Evolutionary conservation across 768 basidiomycete species (phyloP).

Genomic region (Rhodocollybia butyracea): DNA sequence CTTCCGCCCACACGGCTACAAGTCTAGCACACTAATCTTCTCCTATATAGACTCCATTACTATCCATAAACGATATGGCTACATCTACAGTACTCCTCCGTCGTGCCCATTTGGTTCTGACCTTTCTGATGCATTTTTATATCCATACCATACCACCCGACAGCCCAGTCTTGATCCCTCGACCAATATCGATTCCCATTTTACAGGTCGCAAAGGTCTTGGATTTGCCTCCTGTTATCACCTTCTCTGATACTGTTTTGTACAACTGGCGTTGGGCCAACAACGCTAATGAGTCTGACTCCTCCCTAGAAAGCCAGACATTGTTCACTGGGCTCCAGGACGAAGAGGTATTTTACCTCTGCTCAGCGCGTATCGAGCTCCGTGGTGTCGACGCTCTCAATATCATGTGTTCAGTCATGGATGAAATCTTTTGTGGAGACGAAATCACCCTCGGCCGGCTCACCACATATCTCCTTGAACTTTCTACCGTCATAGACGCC

Average conservation of each 20-base stretch:
- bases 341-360: conserved; percentile 86
- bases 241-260: conserved; percentile 65
- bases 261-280: conserved; percentile 70
- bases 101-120: conserved; percentile 69
- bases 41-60: conserved; percentile 52
- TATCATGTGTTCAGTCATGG: conserved; percentile 81
- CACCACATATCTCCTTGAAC: conserved; percentile 57
- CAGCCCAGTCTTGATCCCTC: conserved; percentile 60
- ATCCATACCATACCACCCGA: conserved; percentile 59
- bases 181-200: conserved; percentile 69
- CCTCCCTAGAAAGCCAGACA: conserved; percentile 60
- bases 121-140: conserved; percentile 76
- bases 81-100: conserved; percentile 56
- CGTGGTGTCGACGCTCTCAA: conserved; percentile 81
- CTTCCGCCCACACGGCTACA: neutral
- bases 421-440: conserved; percentile 83
- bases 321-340: conserved; percentile 77
- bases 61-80: conserved; percentile 43
- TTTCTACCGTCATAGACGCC: conserved; percentile 63
- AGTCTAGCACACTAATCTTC: neutral
- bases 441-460: conserved; percentile 60
- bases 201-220: conserved; percentile 69
- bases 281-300: conserved; percentile 24
- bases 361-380: conserved; percentile 84
- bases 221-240: conserved; percentile 82